phyloP scores from a whole-genome alignment of 2,329 filamentous ascomycete species.

The Xylariales sp. region DNA sequence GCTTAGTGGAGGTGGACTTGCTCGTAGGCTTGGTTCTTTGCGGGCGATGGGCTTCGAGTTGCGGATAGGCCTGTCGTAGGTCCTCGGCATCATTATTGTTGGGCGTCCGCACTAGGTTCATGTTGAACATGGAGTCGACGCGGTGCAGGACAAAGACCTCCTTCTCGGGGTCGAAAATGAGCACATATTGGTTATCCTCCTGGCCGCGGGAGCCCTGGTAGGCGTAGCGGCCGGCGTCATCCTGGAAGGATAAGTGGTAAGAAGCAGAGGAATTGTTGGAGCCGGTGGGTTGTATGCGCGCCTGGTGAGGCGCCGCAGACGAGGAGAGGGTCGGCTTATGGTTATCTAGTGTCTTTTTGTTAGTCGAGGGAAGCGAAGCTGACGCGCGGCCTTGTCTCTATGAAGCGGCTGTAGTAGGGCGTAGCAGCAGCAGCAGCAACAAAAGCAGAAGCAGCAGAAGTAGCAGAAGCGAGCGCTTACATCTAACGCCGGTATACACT shows the following conservation, averaged over 20 bases:
- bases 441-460: not conserved
- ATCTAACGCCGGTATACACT: slow-evolving; percentile 70
- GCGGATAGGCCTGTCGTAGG: slow-evolving; percentile 74
- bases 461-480: slow-evolving; percentile 54
- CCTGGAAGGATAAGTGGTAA: slow-evolving; percentile 67
- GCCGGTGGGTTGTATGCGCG: slow-evolving; percentile 64
- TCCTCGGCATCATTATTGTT: slow-evolving; percentile 71
- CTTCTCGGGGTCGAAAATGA: slow-evolving; percentile 80
- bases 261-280: slow-evolving; percentile 54
- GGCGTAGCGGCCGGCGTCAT: slow-evolving; percentile 67
- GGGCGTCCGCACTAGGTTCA: slow-evolving; percentile 82
- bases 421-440: not conserved
- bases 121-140: slow-evolving; percentile 83
- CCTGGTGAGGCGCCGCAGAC: slow-evolving; percentile 59
- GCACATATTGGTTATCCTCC: slow-evolving; percentile 68
- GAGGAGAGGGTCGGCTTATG: slow-evolving; percentile 68
- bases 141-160: slow-evolving; percentile 86
- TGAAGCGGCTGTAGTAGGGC: not conserved
- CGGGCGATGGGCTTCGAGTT: slow-evolving; percentile 61
- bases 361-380: slow-evolving; percentile 18
- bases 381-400: not conserved
- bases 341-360: slow-evolving; percentile 61
- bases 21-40: slow-evolving; percentile 36
- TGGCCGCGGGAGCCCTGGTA: slow-evolving; percentile 70
- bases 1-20: slow-evolving; percentile 35